A percentile compares a stretch with the other conserved stretches of the same genome.
Conservation (phyloP, 2,329 filamentous ascomycete species). For the Pseudogymnoascus sp. region DNA sequence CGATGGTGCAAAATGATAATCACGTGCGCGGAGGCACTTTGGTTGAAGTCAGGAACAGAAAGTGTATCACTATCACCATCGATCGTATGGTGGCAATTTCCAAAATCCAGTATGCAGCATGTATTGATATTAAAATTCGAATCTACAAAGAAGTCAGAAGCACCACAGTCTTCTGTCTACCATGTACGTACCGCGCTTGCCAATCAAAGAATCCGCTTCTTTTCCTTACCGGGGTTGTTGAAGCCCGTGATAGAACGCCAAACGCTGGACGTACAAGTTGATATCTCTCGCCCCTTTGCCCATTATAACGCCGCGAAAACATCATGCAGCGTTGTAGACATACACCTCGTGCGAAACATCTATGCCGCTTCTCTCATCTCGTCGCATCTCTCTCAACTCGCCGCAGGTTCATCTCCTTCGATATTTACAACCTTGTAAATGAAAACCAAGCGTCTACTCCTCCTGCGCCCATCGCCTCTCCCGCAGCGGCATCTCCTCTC, state of each 20-base stretch:
- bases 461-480: conserved; percentile 63
- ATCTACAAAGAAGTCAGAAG: conserved; percentile 2
- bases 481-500: conserved; percentile 58
- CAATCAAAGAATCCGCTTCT: not conserved
- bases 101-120: not conserved
- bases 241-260: conserved; percentile 8
- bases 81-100: not conserved
- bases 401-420: not conserved
- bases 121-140: not conserved
- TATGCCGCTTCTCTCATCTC: conserved; percentile 1
- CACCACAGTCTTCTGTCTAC: conserved; percentile 1
- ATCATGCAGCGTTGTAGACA: conserved; percentile 2
- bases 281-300: conserved; percentile 6
- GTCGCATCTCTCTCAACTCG: not conserved
- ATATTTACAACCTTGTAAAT: not conserved
- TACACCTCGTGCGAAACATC: not conserved
- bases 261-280: conserved; percentile 7
- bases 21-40: not conserved
- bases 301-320: not conserved
- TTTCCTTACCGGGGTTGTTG: conserved; percentile 9
- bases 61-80: not conserved
- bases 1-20: not conserved
- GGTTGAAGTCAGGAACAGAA: too few species aligned
- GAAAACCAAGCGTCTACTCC: conserved; percentile 9
- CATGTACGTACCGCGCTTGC: conserved; percentile 3